A percentile compares a stretch with the other conserved stretches of the same genome.
Conservation (phyloP, 2,329 filamentous ascomycete genomes). For the Clathrospora elynae region DNA sequence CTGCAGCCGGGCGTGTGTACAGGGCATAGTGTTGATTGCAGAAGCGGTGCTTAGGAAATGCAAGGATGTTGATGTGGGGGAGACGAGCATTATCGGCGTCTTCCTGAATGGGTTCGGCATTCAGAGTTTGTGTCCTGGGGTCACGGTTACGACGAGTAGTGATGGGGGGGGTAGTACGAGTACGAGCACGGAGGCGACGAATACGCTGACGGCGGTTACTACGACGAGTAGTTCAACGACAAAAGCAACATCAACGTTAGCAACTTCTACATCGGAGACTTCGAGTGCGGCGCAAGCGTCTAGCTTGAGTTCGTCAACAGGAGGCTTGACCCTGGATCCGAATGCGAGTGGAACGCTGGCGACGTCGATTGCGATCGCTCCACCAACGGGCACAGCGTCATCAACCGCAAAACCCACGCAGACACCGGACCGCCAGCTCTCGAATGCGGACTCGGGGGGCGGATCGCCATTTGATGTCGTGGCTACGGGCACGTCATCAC, state of each 20-base stretch:
- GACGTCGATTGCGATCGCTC: conserved; percentile 6
- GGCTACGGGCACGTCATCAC: conserved; percentile 28
- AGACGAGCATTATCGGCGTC: conserved; percentile 50
- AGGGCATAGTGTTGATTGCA: conserved; percentile 46
- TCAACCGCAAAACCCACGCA: conserved; percentile 16
- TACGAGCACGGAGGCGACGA: conserved; percentile 7
- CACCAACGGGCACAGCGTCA: conserved; percentile 14
- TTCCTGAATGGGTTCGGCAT: conserved; percentile 51
- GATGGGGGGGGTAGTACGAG: no score
- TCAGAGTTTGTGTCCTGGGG: conserved; percentile 47
- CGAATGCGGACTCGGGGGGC: conserved; percentile 48
- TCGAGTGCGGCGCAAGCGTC: conserved; percentile 9
- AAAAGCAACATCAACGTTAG: conserved; percentile 3
- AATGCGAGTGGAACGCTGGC: conserved; percentile 19
- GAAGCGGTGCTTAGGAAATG: conserved; percentile 44
- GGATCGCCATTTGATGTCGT: conserved; percentile 54
- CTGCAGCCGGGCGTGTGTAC: conserved; percentile 49
- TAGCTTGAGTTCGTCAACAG: conserved; percentile 12
- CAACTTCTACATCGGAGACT: conserved; percentile 14
- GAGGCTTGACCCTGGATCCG: conserved; percentile 20
- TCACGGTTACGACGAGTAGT: conserved; percentile 29
- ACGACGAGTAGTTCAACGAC: conserved; percentile 15
- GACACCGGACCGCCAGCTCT: conserved; percentile 39
- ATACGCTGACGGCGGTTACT: conserved; percentile 10
- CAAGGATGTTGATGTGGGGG: conserved; percentile 41